Evolutionary conservation across 2,329 filamentous ascomycete species (phyloP).

Genomic region (Stachybotrys chartarum): DNA sequence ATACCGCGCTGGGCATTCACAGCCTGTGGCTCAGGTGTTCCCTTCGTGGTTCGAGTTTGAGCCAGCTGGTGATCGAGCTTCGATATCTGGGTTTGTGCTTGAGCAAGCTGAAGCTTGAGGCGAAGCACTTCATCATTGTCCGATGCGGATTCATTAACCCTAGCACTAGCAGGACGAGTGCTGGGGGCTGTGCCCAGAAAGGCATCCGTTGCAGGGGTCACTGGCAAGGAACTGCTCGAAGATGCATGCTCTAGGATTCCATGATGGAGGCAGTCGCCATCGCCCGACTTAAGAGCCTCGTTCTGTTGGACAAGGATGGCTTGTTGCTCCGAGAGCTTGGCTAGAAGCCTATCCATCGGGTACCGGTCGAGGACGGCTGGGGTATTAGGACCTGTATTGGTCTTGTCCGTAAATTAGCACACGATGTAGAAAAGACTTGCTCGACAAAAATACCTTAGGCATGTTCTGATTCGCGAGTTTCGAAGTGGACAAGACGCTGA

Average conservation of each 20-base stretch:
- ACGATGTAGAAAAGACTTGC: background rate
- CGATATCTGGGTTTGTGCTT: constrained; percentile 62
- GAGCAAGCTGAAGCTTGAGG: constrained; percentile 64
- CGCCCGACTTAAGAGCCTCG: constrained; percentile 37
- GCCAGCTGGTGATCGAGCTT: constrained; percentile 66
- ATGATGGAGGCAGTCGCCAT: constrained; percentile 28
- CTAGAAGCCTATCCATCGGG: constrained; percentile 65
- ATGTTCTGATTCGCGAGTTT: constrained; percentile 48
- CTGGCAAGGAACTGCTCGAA: constrained; percentile 52
- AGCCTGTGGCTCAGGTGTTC: constrained; percentile 30
- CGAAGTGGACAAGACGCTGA: constrained; percentile 41
- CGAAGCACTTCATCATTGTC: constrained; percentile 55
- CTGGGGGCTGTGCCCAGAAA: constrained; percentile 40
- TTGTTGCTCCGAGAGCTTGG: constrained; percentile 68
- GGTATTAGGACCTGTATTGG: constrained; percentile 29
- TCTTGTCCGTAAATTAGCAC: background rate
- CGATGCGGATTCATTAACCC: constrained; percentile 31
- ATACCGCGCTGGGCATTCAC: constrained; percentile 9
- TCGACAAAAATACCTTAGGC: constrained; percentile 37
- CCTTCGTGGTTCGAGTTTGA: constrained; percentile 53
- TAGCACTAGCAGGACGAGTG: constrained; percentile 46
- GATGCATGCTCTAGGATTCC: constrained; percentile 38
- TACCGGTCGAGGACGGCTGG: constrained; percentile 31
- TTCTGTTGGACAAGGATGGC: constrained; percentile 51
- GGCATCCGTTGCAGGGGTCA: constrained; percentile 54